Percentiles rank a stretch among this genome's conserved stretches.
phyloP scores from a whole-genome alignment of 1,284 basidiomycete genomes.

The Boletellus sp. region DNA sequence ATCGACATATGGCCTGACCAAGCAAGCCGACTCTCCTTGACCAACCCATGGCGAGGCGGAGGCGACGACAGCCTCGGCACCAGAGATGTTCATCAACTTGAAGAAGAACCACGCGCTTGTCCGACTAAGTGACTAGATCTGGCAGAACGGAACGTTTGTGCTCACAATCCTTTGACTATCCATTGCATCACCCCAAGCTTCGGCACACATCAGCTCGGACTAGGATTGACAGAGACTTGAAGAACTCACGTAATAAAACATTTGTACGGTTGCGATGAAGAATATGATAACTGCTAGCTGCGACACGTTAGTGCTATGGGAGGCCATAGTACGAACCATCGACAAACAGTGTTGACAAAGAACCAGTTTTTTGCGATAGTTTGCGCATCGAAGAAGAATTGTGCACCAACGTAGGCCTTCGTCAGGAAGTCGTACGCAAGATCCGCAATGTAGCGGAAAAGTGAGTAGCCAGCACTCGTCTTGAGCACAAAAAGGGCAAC shows the following conservation, averaged over 20 bases:
- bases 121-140: conserved; percentile 1
- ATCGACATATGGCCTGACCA: conserved; percentile 84
- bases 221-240: not conserved
- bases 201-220: conserved; percentile 1
- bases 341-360: conserved; percentile 69
- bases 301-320: conserved; percentile 7
- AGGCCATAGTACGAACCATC: not conserved
- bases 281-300: conserved; percentile 77
- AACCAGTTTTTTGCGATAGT: conserved; percentile 69
- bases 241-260: conserved; percentile 67
- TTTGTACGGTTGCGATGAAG: conserved; percentile 85
- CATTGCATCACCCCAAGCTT: conserved; percentile 84
- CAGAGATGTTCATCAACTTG: conserved; percentile 82
- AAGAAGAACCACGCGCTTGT: conserved; percentile 87
- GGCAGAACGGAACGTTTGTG: not conserved
- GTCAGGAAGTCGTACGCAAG: conserved; percentile 71
- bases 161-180: conserved; percentile 77
- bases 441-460: conserved; percentile 79
- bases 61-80: conserved; percentile 89
- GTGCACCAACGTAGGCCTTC: conserved; percentile 61
- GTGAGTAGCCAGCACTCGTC: conserved; percentile 70
- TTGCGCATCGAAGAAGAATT: conserved; percentile 75
- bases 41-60: conserved; percentile 91
- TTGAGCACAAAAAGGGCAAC: conserved; percentile 87
- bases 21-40: conserved; percentile 82